Evolutionary conservation across 192 early-diverging fungal genomes (phyloP).

Genomic region (Coemansia asiatica): DNA sequence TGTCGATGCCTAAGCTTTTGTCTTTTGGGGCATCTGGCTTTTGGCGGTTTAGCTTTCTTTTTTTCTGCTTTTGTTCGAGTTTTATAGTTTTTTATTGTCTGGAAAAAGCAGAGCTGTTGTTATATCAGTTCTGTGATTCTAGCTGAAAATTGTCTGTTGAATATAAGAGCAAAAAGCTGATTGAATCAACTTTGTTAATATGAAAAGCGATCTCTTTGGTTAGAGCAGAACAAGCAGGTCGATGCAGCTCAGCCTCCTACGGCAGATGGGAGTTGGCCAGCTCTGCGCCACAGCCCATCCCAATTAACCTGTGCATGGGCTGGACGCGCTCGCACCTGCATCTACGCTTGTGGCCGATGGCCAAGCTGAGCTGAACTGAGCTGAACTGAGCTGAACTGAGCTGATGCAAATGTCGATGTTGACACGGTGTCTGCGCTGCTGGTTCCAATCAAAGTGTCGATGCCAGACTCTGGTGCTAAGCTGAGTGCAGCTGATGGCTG

Average conservation of each 20-base stretch:
- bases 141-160: too few relatives aligned
- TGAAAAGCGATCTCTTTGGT: too few relatives aligned
- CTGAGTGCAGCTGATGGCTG: background rate
- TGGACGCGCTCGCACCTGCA: too few relatives aligned
- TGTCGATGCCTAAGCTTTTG: constrained; percentile 25
- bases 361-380: background rate
- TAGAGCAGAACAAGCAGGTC: too few relatives aligned
- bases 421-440: too few relatives aligned
- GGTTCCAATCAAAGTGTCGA: too few relatives aligned
- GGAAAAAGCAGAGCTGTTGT: background rate
- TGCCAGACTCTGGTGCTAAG: background rate
- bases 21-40: background rate
- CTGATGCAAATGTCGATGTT: too few relatives aligned
- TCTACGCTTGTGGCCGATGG: background rate
- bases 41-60: background rate
- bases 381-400: background rate
- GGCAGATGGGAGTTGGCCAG: too few relatives aligned
- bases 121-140: background rate
- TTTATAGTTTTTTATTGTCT: background rate
- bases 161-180: too few relatives aligned
- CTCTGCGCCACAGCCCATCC: background rate
- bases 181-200: too few relatives aligned
- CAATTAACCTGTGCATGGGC: background rate
- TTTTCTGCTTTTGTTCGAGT: background rate
- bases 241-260: too few relatives aligned